These are phyloP conservation scores for Colletotrichum australisinense DNA, from an alignment of 2,329 filamentous ascomycete species.

Conservation along the genomic window DNA sequence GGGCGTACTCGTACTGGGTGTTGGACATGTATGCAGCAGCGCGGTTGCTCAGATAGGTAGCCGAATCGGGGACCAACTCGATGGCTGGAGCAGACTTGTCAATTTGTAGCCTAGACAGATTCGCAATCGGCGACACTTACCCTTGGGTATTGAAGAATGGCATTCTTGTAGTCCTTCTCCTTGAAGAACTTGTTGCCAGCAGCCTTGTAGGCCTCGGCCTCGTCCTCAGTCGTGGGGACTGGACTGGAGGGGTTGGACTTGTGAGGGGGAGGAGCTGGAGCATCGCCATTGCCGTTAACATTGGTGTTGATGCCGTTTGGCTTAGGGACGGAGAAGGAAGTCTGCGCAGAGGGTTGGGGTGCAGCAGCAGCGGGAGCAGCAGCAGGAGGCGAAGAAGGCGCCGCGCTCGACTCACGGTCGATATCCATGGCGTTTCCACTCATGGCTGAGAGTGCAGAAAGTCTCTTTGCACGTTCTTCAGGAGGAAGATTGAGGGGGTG, in stretches of 20 bases:
- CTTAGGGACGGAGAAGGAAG: conserved; percentile 65
- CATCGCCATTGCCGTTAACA: conserved; percentile 57
- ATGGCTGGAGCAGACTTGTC: conserved; percentile 72
- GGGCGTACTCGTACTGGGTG: conserved; percentile 79
- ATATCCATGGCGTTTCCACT: conserved; percentile 80
- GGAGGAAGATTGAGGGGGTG: conserved; percentile 93
- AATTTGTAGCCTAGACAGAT: background rate
- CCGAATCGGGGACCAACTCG: conserved; percentile 84
- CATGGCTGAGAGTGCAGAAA: conserved; percentile 72
- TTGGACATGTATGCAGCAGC: conserved; percentile 95
- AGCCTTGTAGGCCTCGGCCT: conserved; percentile 92
- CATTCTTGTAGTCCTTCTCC: conserved; percentile 87
- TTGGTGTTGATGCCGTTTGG: conserved; percentile 60
- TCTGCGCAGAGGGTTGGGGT: conserved; percentile 49
- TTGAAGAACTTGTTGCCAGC: conserved; percentile 98
- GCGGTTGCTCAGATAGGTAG: conserved; percentile 94
- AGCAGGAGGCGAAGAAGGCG: conserved; percentile 65
- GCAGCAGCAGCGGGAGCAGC: conserved; percentile 55
- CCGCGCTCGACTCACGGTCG: conserved; percentile 71
- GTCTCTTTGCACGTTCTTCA: conserved; percentile 80
- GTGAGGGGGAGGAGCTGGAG: conserved; percentile 79
- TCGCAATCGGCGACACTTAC: conserved; percentile 59
- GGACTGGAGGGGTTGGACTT: conserved; percentile 72
- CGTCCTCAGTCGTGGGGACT: conserved; percentile 67
- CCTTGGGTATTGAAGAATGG: conserved; percentile 95